These are phyloP conservation scores for Aphanomyces cochlioides DNA, from an alignment of 352 stramenopile genomes.

Conservation along the genomic window DNA sequence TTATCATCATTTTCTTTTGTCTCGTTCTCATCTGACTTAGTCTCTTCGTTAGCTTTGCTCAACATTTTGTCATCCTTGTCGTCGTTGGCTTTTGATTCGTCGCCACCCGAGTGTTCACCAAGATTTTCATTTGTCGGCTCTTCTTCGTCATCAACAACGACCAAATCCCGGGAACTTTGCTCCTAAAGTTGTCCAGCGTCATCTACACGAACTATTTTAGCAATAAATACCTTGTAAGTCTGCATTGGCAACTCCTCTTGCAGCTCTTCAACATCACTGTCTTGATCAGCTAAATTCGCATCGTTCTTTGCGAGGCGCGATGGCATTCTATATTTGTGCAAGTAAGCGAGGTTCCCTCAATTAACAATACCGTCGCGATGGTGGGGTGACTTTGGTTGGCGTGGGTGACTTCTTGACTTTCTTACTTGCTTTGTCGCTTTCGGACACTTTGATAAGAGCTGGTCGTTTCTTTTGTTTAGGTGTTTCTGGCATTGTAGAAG, in stretches of 20 bases:
- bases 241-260: not conserved
- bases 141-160: not conserved
- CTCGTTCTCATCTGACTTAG: not conserved
- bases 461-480: conserved; percentile 3
- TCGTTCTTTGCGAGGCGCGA: conserved; percentile 11
- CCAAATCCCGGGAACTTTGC: not conserved
- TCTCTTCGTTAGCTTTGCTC: conserved; percentile 1
- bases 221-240: not conserved
- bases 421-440: conserved; percentile 1
- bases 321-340: conserved; percentile 12
- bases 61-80: conserved; percentile 13
- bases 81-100: not conserved
- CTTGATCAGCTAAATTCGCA: conserved; percentile 14
- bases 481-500: not conserved
- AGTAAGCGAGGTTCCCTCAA: not conserved
- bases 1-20: not conserved
- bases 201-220: not conserved
- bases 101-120: too few relatives aligned
- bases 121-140: too few relatives aligned
- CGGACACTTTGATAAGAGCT: not conserved
- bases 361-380: conserved; percentile 22
- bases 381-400: not conserved
- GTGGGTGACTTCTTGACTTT: conserved; percentile 10
- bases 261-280: conserved; percentile 21
- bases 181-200: not conserved